Evolutionary conservation across 1,139 yeast species (phyloP).

Genomic region (Hanseniaspora gamundiae): DNA sequence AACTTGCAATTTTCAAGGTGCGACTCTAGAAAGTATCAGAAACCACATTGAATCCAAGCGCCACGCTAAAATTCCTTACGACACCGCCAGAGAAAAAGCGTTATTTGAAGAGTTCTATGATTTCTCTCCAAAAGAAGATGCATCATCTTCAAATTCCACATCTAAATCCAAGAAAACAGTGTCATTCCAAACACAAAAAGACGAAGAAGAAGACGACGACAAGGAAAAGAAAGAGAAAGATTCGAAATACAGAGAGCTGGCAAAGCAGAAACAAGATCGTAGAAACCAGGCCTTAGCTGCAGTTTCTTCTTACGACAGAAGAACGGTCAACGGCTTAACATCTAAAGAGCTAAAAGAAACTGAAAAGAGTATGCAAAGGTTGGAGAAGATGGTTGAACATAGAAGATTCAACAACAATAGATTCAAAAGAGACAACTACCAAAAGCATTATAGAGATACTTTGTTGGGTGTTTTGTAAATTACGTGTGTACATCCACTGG

Average conservation of each 20-base stretch:
- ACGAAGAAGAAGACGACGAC: neutral
- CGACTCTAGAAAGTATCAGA: conserved; percentile 71
- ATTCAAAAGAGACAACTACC: conserved; percentile 41
- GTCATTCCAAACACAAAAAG: conserved; percentile 26
- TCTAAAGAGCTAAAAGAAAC: conserved; percentile 34
- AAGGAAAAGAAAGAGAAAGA: conserved; percentile 1
- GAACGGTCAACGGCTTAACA: conserved; percentile 31
- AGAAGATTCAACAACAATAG: conserved; percentile 37
- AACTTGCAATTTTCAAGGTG: conserved; percentile 75
- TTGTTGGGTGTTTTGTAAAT: conserved; percentile 24
- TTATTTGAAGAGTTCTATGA: conserved; percentile 80
- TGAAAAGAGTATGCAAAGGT: conserved; percentile 32
- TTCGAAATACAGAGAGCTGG: neutral
- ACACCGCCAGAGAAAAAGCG: conserved; percentile 64
- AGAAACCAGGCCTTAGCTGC: conserved; percentile 19
- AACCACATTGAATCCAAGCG: conserved; percentile 81
- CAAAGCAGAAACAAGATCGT: conserved; percentile 2
- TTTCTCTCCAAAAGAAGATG: conserved; percentile 31
- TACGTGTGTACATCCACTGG: neutral
- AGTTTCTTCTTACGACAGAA: conserved; percentile 47
- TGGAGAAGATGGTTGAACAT: conserved; percentile 36
- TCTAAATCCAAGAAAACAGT: conserved; percentile 68
- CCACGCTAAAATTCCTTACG: conserved; percentile 86
- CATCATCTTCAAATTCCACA: conserved; percentile 51
- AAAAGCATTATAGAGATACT: conserved; percentile 56